phyloP scores from a whole-genome alignment of 1,284 basidiomycete genomes.

The Rhodotorula glutinis region DNA sequence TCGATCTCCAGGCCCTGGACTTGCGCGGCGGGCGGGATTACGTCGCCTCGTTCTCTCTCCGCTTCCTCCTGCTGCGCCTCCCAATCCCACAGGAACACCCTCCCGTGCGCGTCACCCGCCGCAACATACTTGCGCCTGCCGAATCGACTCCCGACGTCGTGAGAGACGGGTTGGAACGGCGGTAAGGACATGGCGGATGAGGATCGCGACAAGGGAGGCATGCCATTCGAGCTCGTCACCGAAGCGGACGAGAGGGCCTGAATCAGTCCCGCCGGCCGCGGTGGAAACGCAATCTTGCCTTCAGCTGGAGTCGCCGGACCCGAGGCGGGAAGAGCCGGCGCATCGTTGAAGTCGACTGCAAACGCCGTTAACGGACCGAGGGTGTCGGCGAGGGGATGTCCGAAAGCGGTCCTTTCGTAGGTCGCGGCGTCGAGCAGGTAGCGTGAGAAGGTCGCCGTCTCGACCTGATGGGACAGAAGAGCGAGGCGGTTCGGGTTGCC shows the following conservation, averaged over 20 bases:
- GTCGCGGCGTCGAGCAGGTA: slow-evolving; percentile 1
- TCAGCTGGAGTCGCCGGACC: slow-evolving; percentile 6
- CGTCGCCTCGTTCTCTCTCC: background rate
- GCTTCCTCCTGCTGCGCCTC: slow-evolving; percentile 8
- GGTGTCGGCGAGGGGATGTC: slow-evolving; percentile 12
- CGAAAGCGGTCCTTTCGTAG: slow-evolving; percentile 1
- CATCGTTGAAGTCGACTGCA: slow-evolving; percentile 33
- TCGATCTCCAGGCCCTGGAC: slow-evolving; percentile 33
- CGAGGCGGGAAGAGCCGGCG: background rate
- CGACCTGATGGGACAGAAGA: slow-evolving; percentile 19
- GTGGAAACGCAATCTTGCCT: background rate
- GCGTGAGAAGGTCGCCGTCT: slow-evolving; percentile 3
- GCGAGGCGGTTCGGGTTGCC: background rate
- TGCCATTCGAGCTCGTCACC: background rate
- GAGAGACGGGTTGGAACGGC: background rate
- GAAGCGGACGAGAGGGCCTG: background rate
- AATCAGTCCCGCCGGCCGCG: background rate
- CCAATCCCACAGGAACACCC: slow-evolving; percentile 40
- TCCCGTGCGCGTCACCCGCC: slow-evolving; percentile 32
- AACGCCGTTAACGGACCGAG: slow-evolving; percentile 27
- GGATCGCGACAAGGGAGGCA: slow-evolving; percentile 8
- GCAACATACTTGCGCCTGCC: slow-evolving; percentile 35
- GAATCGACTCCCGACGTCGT: slow-evolving; percentile 12
- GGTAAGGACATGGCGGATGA: background rate
- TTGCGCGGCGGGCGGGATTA: slow-evolving; percentile 18